Evolutionary conservation across 108 stramenopile genomes (phyloP), one percentile per base, ranked within the genome.

Genomic region (Mediolabrus comicus): DNA sequence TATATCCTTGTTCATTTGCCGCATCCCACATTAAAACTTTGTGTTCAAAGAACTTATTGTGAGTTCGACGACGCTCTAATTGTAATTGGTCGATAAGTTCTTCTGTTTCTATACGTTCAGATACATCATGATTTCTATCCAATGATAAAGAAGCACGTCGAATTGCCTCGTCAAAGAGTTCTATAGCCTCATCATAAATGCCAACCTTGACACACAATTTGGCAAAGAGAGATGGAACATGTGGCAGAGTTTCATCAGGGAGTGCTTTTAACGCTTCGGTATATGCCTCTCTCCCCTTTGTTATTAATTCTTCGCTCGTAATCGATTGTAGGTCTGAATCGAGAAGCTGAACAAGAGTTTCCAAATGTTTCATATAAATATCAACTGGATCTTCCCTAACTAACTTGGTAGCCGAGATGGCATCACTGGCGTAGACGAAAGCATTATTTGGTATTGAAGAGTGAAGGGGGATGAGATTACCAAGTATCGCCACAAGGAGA

Each of bases 111-210:
- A 8, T 11, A 38, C 12, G 17, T 53, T 52, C 2, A 17, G 25
- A 29, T 16, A 36, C 14, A 41, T 58, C 55, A 17, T 27, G 35
- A n/a, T 51, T 19, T 53, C 33, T 33, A 8, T 55, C 38, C n/a
- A 60, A 59, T 28, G 69, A 32, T 34, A 59, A 41, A 28, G 57
- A 59, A 17, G 59, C 59, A 30, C 69, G 69, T 19, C 69, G 41
- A 31, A 69, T 60, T 7, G 69, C 58, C 25, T 69, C 69, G 24
- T 69, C 69, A 52, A 69, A 69, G 33, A 69, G 38, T 4, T 53
- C 41, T 22, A 49, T 25, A 0, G 69, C 33, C 33, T 60, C 43
- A 34, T 69, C 69, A 49, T 60, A 69, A 9, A 33, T 5, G 4
- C 55, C 59, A 14, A 60, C 29, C 33, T 60, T 59, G 28, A 53